These are phyloP conservation scores for Corylus americana DNA, from an alignment of 306 rosid species.

Conservation along the genomic window DNA sequence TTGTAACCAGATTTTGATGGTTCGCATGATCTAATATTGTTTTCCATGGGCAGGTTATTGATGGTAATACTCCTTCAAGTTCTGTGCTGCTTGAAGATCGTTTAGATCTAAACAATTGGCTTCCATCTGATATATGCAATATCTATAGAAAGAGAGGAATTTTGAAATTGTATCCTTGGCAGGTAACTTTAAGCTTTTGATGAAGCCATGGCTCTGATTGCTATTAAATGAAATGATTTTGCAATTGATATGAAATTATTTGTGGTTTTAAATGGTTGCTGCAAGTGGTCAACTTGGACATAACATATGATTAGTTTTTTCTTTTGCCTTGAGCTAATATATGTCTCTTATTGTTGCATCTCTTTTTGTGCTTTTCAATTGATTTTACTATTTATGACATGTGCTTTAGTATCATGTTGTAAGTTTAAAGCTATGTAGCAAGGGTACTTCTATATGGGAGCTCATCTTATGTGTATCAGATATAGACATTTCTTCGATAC, in stretches of 20 bases:
- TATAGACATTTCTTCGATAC: not conserved
- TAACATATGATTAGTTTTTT: not conserved
- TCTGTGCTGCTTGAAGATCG: constrained; percentile 43
- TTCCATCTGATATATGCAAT: constrained; percentile 82
- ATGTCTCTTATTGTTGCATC: not conserved
- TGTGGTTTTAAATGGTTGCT: not conserved
- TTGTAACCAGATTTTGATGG: constrained; percentile 10
- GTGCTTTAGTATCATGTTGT: not conserved
- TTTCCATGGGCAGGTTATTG: constrained; percentile 46
- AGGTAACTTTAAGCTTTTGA: constrained; percentile 50
- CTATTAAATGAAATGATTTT: not conserved
- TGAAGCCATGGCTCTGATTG: constrained; percentile 19
- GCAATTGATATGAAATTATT: not conserved
- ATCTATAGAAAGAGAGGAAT: constrained; percentile 81
- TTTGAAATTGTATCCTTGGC: constrained; percentile 83
- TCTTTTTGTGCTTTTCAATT: not conserved
- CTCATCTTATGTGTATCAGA: not conserved
- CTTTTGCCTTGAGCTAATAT: not conserved
- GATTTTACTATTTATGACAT: not conserved
- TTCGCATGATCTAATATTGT: constrained; percentile 15
- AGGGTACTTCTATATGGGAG: not conserved
- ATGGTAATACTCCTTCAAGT: constrained; percentile 72
- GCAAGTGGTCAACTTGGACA: not conserved
- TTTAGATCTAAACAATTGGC: constrained; percentile 71
- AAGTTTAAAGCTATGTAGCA: not conserved